Evolutionary conservation across 768 basidiomycete species (phyloP).

Genomic region (Auriscalpium orientale): DNA sequence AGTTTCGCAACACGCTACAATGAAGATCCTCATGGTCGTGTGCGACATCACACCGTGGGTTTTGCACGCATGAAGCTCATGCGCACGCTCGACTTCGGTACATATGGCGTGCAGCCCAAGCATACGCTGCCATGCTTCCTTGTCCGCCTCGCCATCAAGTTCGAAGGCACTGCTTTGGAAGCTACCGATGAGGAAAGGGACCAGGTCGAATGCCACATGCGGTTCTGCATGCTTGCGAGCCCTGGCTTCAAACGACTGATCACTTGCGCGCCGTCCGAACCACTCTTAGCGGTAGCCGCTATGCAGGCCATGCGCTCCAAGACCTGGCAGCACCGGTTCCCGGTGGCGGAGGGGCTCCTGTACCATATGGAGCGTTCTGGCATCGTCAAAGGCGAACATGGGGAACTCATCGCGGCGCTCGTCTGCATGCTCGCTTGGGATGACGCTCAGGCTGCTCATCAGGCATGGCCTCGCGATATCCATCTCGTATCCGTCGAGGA

Average conservation of each 20-base stretch:
- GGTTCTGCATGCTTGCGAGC: constrained; percentile 18
- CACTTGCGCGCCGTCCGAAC: constrained; percentile 22
- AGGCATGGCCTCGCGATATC: too few species aligned
- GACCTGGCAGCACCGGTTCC: too few species aligned
- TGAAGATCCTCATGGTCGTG: neutral
- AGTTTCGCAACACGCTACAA: constrained; percentile 15
- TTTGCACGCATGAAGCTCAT: constrained; percentile 8
- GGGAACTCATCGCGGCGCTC: constrained; percentile 17
- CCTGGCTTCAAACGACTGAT: constrained; percentile 14
- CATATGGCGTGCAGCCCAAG: too few species aligned
- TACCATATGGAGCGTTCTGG: neutral
- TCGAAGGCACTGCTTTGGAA: constrained; percentile 16
- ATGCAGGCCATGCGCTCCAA: constrained; percentile 7
- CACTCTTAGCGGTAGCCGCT: constrained; percentile 24
- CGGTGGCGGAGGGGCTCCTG: neutral
- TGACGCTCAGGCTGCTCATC: constrained; percentile 4
- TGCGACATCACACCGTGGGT: neutral
- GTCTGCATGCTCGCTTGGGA: constrained; percentile 20
- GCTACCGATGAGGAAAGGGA: constrained; percentile 13
- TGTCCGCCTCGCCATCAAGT: constrained; percentile 22
- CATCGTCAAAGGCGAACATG: constrained; percentile 18
- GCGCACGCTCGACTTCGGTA: neutral
- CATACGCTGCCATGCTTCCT: constrained; percentile 9
- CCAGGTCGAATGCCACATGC: constrained; percentile 27
- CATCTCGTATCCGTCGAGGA: too few species aligned